These are phyloP conservation scores for Gynochthodes officinalis DNA, from an alignment of 257 asterid genomes.

Conservation along the genomic window DNA sequence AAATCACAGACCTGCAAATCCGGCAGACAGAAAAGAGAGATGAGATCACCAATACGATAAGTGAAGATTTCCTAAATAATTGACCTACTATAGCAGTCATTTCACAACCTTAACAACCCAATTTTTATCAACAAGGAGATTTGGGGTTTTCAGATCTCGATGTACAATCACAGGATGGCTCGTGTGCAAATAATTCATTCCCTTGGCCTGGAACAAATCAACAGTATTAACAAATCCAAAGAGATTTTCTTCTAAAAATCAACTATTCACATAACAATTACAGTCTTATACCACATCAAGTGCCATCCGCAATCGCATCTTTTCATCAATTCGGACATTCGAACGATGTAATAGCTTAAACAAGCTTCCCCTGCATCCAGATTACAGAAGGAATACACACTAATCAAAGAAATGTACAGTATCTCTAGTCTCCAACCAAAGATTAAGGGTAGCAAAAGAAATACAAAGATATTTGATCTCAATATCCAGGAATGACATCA, in stretches of 20 bases:
- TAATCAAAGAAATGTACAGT: background rate
- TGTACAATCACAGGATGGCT: slow-evolving; percentile 93
- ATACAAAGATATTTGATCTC: background rate
- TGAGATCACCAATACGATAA: slow-evolving; percentile 4
- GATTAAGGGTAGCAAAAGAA: background rate
- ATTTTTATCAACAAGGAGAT: slow-evolving; percentile 92
- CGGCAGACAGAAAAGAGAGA: slow-evolving; percentile 24
- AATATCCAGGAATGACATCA: background rate
- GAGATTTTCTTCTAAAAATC: background rate
- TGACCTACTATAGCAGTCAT: background rate
- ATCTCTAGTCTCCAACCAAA: background rate
- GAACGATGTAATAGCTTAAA: slow-evolving; percentile 85
- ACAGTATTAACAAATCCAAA: slow-evolving; percentile 17
- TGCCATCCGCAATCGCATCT: slow-evolving; percentile 85
- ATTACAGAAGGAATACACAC: slow-evolving; percentile 1
- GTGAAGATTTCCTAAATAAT: slow-evolving; percentile 4
- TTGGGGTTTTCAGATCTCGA: slow-evolving; percentile 95
- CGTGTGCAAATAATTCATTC: slow-evolving; percentile 96
- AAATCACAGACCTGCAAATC: slow-evolving; percentile 82
- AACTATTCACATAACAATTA: slow-evolving; percentile 4
- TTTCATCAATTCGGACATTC: slow-evolving; percentile 73
- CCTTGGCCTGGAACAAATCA: slow-evolving; percentile 75
- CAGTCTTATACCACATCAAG: slow-evolving; percentile 75
- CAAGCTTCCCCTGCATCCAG: slow-evolving; percentile 85
- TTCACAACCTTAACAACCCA: slow-evolving; percentile 86